phyloP scores from a whole-genome alignment of 2,329 filamentous ascomycete species.

The Penicillium sp. region DNA sequence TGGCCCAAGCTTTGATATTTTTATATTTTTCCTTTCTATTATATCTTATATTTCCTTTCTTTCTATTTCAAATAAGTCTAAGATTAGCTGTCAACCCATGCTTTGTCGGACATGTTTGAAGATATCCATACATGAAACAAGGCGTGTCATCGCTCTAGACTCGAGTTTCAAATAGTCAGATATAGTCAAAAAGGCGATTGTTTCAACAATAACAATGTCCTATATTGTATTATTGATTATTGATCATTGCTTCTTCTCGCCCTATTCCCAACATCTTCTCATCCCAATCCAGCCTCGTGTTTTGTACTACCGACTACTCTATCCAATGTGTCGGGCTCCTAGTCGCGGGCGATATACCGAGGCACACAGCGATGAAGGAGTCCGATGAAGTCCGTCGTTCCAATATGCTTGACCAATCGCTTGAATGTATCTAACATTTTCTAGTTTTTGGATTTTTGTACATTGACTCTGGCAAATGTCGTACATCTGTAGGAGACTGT shows the following conservation, averaged over 20 bases:
- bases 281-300: conserved; percentile 6
- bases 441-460: neutral
- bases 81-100: neutral
- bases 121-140: conserved; percentile 8
- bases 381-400: neutral
- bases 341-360: neutral
- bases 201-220: neutral
- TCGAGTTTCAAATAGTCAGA: neutral
- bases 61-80: neutral
- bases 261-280: neutral
- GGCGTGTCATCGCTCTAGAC: neutral
- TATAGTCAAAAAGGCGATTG: neutral
- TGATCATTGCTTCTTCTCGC: neutral
- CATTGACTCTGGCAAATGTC: neutral
- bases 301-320: conserved; percentile 6
- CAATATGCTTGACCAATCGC: neutral
- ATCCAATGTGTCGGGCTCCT: conserved; percentile 7
- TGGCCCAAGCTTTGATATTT: neutral
- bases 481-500: conserved; percentile 1
- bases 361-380: neutral
- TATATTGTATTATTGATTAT: neutral
- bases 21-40: neutral
- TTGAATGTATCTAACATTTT: neutral
- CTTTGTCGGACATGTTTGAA: conserved; percentile 5
- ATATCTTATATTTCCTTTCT: neutral